phyloP scores from a whole-genome alignment of 2,329 filamentous ascomycete species.

The Apiospora koreana region DNA sequence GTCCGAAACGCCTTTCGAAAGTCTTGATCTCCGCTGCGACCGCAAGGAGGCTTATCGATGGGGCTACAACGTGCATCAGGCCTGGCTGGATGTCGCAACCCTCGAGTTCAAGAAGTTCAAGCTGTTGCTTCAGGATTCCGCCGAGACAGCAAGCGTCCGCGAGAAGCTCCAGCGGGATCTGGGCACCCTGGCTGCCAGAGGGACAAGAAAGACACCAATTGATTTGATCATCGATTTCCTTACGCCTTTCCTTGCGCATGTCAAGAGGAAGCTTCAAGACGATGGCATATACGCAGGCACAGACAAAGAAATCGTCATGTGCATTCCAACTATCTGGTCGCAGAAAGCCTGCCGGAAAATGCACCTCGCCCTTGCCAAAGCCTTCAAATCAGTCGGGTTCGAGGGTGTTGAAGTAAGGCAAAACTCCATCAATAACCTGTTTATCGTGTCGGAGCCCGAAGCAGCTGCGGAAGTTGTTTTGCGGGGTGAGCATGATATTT shows the following conservation, averaged over 20 bases:
- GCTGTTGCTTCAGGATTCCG: constrained; percentile 16
- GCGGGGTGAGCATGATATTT: constrained; percentile 16
- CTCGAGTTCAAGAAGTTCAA: constrained; percentile 18
- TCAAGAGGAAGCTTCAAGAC: constrained; percentile 15
- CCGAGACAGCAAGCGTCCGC: constrained; percentile 14
- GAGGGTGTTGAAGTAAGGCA: constrained; percentile 16
- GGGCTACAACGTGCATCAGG: constrained; percentile 19
- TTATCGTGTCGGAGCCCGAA: constrained; percentile 31
- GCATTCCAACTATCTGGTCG: constrained; percentile 23
- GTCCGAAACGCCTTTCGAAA: background rate
- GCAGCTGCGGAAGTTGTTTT: constrained; percentile 29
- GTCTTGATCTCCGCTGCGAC: background rate
- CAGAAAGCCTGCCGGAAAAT: constrained; percentile 24
- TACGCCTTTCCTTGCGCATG: constrained; percentile 13
- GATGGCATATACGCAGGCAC: constrained; percentile 15
- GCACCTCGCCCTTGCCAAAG: constrained; percentile 21
- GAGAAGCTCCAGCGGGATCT: constrained; percentile 5
- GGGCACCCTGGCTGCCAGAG: background rate
- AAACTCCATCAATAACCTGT: constrained; percentile 27
- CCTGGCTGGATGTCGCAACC: constrained; percentile 13
- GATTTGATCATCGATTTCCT: constrained; percentile 15
- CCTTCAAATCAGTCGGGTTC: constrained; percentile 18
- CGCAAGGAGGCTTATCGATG: constrained; percentile 14
- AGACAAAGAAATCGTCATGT: constrained; percentile 20
- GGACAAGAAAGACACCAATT: background rate